Evolutionary conservation across 2,329 filamentous ascomycete genomes (phyloP).

Genomic region (Xylaria sp.): DNA sequence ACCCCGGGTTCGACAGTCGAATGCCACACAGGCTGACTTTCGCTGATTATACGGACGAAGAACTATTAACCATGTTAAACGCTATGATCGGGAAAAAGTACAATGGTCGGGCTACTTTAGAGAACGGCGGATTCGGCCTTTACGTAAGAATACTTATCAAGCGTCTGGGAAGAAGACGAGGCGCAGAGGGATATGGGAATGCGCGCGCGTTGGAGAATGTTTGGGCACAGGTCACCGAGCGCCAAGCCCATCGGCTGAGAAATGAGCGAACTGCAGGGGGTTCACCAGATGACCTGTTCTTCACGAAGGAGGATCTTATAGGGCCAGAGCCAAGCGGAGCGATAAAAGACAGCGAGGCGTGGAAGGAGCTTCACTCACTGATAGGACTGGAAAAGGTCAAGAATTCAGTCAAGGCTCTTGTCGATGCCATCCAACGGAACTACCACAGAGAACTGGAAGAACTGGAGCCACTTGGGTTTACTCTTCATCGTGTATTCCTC

Average conservation of each 20-base stretch:
- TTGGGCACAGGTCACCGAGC: conserved; percentile 7
- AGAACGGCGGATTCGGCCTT: conserved; percentile 63
- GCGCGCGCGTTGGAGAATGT: conserved; percentile 52
- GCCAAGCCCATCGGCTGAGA: conserved; percentile 7
- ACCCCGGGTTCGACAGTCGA: conserved; percentile 71
- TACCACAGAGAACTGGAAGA: conserved; percentile 39
- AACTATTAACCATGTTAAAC: conserved; percentile 67
- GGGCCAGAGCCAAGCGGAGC: conserved; percentile 25
- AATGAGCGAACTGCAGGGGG: neutral
- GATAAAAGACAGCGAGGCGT: conserved; percentile 29
- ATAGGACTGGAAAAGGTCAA: conserved; percentile 26
- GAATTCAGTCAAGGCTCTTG: conserved; percentile 40
- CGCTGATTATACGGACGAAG: conserved; percentile 69
- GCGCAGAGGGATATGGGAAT: conserved; percentile 70
- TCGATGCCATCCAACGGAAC: conserved; percentile 40
- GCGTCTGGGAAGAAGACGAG: conserved; percentile 7
- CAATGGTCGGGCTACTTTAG: conserved; percentile 59
- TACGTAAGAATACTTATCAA: conserved; percentile 45
- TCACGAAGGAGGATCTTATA: conserved; percentile 19
- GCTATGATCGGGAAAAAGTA: conserved; percentile 61
- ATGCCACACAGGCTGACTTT: conserved; percentile 72
- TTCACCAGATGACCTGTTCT: conserved; percentile 1
- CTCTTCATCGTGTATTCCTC: conserved; percentile 40
- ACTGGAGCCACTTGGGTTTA: conserved; percentile 31
- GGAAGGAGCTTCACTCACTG: conserved; percentile 39